Percentiles rank a stretch among this genome's conserved stretches.
phyloP scores from a whole-genome alignment of 176 grass and related monocot genomes.

The Elymus sibiricus region DNA sequence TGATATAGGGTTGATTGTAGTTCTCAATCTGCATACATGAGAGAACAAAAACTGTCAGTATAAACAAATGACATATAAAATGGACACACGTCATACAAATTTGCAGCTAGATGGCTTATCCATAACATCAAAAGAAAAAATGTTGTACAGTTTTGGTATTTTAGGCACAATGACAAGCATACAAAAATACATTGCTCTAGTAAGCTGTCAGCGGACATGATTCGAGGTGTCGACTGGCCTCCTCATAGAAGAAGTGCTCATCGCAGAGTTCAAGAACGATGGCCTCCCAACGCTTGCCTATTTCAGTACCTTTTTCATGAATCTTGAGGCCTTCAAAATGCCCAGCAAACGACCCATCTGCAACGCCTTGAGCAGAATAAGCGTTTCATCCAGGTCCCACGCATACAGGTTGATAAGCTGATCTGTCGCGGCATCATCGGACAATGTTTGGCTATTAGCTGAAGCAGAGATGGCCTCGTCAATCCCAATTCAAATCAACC shows the following conservation, averaged over 20 bases:
- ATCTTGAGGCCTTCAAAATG: slow-evolving; percentile 70
- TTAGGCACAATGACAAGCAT: not conserved
- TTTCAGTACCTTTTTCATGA: slow-evolving; percentile 45
- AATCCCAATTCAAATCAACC: not conserved
- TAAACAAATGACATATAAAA: not conserved
- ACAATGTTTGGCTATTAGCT: not conserved
- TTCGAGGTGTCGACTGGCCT: slow-evolving; percentile 43
- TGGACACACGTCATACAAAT: not conserved
- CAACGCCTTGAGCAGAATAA: slow-evolving; percentile 83
- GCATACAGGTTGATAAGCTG: slow-evolving; percentile 50
- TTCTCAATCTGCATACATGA: slow-evolving; percentile 68
- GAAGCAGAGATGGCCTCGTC: slow-evolving; percentile 14
- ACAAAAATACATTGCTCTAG: not conserved
- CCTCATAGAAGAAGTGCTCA: slow-evolving; percentile 75
- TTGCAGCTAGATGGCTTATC: not conserved
- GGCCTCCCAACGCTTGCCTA: slow-evolving; percentile 86
- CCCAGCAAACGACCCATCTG: slow-evolving; percentile 63
- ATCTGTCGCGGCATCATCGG: not conserved
- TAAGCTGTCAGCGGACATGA: not conserved
- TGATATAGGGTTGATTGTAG: slow-evolving; percentile 80
- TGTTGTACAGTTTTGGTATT: not conserved
- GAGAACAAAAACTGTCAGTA: slow-evolving; percentile 21
- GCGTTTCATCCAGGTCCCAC: slow-evolving; percentile 96
- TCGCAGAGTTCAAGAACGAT: slow-evolving; percentile 77
- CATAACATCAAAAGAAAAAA: not conserved